Evolutionary conservation across 768 basidiomycete genomes (phyloP).

Genomic region (Suillus clintonianus): DNA sequence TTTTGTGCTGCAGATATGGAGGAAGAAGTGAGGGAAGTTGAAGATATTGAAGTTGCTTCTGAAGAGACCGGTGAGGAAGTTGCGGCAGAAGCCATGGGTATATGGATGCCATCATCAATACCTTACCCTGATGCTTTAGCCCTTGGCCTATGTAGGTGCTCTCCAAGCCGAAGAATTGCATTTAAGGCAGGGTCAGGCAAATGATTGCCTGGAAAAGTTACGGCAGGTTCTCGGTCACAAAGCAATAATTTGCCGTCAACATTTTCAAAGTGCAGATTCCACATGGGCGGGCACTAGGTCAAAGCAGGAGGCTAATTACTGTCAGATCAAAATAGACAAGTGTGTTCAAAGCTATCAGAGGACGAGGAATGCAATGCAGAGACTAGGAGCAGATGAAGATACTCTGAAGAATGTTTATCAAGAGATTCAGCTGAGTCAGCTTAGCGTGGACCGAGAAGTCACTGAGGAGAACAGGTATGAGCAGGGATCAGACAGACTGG

Average conservation of each 20-base stretch:
- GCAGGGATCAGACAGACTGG: too few species aligned
- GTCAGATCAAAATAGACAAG: constrained; percentile 3
- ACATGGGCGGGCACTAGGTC: background rate
- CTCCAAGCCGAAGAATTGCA: background rate
- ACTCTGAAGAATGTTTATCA: background rate
- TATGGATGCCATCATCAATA: constrained; percentile 9
- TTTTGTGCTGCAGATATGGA: background rate
- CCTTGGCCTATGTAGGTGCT: background rate
- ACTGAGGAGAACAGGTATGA: too few species aligned
- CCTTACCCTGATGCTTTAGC: background rate
- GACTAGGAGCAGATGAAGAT: background rate
- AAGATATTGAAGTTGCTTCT: background rate
- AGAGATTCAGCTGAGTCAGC: background rate
- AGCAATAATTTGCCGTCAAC: constrained; percentile 2
- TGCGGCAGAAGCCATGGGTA: background rate
- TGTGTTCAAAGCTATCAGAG: constrained; percentile 1
- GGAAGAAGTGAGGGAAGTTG: background rate
- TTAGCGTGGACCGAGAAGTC: too few species aligned
- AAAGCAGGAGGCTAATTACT: background rate
- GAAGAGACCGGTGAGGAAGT: background rate
- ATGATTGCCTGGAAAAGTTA: constrained; percentile 4
- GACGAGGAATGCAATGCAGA: background rate
- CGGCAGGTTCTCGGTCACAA: background rate
- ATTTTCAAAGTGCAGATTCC: constrained; percentile 1
- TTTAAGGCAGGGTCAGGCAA: constrained; percentile 1